Evolutionary conservation across 345 rosid species (phyloP).

Genomic region (Triadica sebifera): DNA sequence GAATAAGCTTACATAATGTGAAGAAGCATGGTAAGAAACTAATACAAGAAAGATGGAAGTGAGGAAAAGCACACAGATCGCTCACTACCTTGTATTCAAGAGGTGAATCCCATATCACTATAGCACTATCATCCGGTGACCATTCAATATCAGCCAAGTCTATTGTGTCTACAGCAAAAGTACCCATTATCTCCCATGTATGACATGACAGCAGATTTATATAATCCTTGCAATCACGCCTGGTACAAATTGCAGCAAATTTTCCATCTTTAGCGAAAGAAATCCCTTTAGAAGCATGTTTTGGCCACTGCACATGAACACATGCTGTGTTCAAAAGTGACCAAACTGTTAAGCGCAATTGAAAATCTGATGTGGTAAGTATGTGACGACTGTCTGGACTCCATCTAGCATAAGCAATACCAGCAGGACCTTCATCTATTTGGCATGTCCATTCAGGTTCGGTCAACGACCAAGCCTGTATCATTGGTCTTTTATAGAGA

Average conservation of each 20-base stretch:
- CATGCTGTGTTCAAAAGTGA: conserved; percentile 90
- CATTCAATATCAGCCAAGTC: conserved; percentile 94
- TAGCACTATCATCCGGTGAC: conserved; percentile 92
- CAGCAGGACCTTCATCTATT: conserved; percentile 97
- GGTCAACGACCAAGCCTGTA: conserved; percentile 88
- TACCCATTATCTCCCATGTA: conserved; percentile 96
- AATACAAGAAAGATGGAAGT: neutral
- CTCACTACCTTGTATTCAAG: conserved; percentile 74
- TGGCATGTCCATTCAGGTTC: conserved; percentile 99
- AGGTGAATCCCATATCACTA: conserved; percentile 86
- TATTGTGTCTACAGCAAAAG: conserved; percentile 74
- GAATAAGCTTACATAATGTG: neutral
- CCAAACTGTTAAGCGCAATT: conserved; percentile 87
- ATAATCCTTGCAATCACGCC: conserved; percentile 93
- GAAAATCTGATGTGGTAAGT: conserved; percentile 89
- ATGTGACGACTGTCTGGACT: conserved; percentile 98
- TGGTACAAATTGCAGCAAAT: conserved; percentile 80
- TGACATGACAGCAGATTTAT: conserved; percentile 81
- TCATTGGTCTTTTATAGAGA: conserved; percentile 80
- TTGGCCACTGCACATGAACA: conserved; percentile 95
- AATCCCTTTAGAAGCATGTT: conserved; percentile 86
- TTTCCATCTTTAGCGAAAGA: conserved; percentile 86
- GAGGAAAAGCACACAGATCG: neutral
- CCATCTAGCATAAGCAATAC: conserved; percentile 96
- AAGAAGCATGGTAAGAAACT: neutral